phyloP scores from a whole-genome alignment of 306 rosid species.

The Citrullus amarus region DNA sequence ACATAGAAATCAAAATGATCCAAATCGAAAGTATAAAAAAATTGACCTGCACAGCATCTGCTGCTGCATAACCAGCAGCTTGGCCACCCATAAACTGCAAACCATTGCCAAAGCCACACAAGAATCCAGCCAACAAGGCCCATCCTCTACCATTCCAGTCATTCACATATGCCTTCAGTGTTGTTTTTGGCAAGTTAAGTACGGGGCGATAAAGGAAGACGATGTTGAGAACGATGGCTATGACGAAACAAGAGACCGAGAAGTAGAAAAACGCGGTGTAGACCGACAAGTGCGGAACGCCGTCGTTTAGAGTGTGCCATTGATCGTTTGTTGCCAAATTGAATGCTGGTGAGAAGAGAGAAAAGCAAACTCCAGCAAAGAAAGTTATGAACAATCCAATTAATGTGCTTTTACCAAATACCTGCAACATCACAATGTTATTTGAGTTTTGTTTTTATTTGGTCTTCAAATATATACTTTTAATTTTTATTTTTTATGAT shows the following conservation, averaged over 20 bases:
- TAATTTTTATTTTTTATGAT: too few species aligned
- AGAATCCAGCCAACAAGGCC: neutral
- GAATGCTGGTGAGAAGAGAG: neutral
- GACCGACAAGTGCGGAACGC: neutral
- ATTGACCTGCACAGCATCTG: neutral
- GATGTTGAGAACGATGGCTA: neutral
- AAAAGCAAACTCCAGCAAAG: neutral
- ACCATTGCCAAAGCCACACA: conserved; percentile 4
- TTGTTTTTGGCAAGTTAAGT: neutral
- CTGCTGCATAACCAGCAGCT: conserved; percentile 6
- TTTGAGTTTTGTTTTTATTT: too few species aligned
- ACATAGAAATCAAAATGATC: too few species aligned
- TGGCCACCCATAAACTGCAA: neutral
- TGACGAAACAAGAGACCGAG: neutral
- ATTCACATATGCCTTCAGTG: neutral
- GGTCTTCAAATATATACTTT: too few species aligned
- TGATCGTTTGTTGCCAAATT: neutral
- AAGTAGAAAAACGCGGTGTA: neutral
- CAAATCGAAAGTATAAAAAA: neutral
- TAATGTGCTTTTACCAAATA: neutral
- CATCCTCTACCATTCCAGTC: conserved; percentile 1
- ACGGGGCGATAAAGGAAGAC: neutral
- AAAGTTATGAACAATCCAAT: neutral
- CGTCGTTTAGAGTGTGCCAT: neutral
- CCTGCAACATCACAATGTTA: neutral